Conservation (phyloP, 2,329 filamentous ascomycete species). For the Penicillium sclerotiorum region DNA sequence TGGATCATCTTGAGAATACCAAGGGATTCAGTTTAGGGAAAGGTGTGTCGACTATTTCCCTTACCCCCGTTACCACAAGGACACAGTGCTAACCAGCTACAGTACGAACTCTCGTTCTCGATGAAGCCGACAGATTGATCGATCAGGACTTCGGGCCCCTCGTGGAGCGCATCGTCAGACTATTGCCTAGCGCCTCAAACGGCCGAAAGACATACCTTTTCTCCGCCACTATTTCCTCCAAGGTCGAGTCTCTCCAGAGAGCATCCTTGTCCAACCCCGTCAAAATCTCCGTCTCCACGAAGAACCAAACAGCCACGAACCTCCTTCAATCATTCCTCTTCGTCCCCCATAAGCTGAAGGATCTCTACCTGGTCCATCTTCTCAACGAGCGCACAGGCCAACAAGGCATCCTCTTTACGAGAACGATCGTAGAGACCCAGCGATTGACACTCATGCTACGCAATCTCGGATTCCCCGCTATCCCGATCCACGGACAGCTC, state of each 20-base stretch:
- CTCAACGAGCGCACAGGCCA: constrained; percentile 56
- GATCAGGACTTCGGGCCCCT: constrained; percentile 94
- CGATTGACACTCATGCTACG: constrained; percentile 81
- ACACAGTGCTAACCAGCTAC: too few relatives aligned
- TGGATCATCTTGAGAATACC: constrained; percentile 95
- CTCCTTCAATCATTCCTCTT: constrained; percentile 86
- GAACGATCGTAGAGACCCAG: constrained; percentile 90
- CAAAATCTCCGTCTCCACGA: constrained; percentile 76
- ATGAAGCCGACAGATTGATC: constrained; percentile 86
- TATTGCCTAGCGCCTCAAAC: constrained; percentile 63
- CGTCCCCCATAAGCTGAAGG: constrained; percentile 83
- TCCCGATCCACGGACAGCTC: constrained; percentile 90
- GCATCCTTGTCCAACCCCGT: constrained; percentile 84
- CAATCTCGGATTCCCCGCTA: constrained; percentile 82
- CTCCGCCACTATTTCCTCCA: constrained; percentile 90
- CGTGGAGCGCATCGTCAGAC: constrained; percentile 90
- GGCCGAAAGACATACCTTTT: constrained; percentile 84
- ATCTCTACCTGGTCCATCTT: constrained; percentile 83
- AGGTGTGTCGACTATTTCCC: too few relatives aligned
- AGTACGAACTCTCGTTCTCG: too few relatives aligned
- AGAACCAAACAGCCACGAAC: constrained; percentile 87
- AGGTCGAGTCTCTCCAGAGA: constrained; percentile 89
- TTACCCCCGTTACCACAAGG: too few relatives aligned
- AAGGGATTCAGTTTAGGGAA: constrained; percentile 86
- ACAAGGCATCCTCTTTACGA: constrained; percentile 76